Conservation (phyloP, 164 flowering plant species). For the Protea cynaroides region DNA sequence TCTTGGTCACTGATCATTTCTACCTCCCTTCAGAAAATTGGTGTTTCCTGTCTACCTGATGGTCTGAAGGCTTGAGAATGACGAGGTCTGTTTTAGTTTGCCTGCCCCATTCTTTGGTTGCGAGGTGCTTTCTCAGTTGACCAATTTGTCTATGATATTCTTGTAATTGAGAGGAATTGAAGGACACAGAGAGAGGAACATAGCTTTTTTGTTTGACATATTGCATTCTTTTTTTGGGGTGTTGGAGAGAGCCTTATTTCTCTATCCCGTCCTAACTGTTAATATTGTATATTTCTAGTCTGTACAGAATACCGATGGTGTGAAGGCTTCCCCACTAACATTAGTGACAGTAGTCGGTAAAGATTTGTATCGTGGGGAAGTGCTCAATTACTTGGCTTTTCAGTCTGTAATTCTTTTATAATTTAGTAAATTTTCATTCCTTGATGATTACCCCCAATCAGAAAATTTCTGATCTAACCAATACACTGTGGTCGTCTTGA, state of each 20-base stretch:
- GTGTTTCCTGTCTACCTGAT: not conserved
- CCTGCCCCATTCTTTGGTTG: not conserved
- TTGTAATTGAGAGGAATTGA: not conserved
- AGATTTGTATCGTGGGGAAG: not conserved
- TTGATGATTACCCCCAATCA: no score
- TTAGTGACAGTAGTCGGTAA: not conserved
- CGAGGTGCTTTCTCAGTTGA: not conserved
- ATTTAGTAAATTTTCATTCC: not conserved
- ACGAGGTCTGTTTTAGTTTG: not conserved
- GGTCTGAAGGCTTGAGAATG: not conserved
- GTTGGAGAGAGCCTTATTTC: not conserved
- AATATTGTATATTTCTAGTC: conserved; percentile 10
- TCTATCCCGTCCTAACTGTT: conserved; percentile 6
- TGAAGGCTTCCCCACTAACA: not conserved
- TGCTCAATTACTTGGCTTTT: not conserved
- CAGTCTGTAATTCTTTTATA: not conserved
- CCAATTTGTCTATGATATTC: not conserved
- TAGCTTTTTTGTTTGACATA: not conserved
- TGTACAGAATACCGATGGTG: conserved; percentile 9
- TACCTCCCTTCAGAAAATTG: not conserved
- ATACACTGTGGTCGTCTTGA: no score
- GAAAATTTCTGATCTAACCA: no score
- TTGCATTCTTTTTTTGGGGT: not conserved
- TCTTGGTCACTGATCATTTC: not conserved
- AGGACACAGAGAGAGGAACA: not conserved